A percentile compares a stretch with the other conserved stretches of the same genome.
phyloP scores from a whole-genome alignment of 345 rosid genomes.

The Stellera chamaejasme region DNA sequence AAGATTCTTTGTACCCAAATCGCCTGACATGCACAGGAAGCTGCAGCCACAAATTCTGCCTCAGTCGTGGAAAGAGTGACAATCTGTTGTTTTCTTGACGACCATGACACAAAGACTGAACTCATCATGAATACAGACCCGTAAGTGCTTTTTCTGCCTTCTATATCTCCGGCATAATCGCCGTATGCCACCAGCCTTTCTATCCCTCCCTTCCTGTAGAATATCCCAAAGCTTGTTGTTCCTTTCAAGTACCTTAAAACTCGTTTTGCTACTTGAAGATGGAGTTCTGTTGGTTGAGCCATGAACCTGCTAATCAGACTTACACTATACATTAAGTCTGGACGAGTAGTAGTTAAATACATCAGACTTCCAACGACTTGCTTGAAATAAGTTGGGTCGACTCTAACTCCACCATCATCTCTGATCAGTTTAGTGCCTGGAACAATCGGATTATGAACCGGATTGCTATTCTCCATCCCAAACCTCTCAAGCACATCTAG shows the following conservation, averaged over 20 bases:
- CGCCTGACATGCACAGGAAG: background rate
- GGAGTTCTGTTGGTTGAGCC: background rate
- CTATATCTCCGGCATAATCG: no score
- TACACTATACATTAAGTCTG: background rate
- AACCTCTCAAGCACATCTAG: no score
- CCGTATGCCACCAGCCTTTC: background rate
- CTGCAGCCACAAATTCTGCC: background rate
- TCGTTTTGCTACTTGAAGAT: background rate
- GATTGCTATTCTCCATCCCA: no score
- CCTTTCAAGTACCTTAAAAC: background rate
- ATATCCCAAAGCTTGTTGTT: background rate
- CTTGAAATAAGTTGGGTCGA: background rate
- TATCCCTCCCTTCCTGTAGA: background rate
- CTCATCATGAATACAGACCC: background rate
- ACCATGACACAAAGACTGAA: background rate
- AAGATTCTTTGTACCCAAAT: background rate
- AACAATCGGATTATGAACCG: no score
- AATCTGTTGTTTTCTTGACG: background rate
- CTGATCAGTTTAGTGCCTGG: no score
- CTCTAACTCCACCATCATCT: no score
- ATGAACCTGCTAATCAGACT: background rate
- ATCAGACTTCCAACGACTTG: background rate
- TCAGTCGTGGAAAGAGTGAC: background rate
- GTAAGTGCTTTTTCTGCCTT: background rate
- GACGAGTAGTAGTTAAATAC: background rate